A percentile compares a stretch with the other conserved stretches of the same genome.
These are phyloP conservation scores for Aspergillus chevalieri DNA, from an alignment of 2,329 filamentous ascomycete genomes.

Conservation along the genomic window DNA sequence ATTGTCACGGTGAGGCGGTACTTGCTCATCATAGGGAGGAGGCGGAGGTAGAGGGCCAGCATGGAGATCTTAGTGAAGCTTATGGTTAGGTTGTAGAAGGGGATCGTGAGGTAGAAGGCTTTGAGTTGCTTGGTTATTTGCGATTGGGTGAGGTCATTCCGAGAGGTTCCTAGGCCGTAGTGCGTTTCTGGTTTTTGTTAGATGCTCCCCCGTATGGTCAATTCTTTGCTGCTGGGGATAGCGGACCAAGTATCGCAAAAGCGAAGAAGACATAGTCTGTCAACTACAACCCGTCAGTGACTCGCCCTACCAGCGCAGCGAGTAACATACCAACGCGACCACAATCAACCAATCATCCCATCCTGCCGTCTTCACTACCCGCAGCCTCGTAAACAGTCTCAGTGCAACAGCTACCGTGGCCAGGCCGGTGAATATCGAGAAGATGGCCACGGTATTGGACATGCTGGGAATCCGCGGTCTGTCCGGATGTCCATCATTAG, in stretches of 20 bases:
- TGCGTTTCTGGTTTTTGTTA: slow-evolving; percentile 11
- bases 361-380: slow-evolving; percentile 17
- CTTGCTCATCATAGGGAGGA: slow-evolving; percentile 18
- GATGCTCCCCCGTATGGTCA: neutral
- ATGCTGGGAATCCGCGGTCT: too few species aligned
- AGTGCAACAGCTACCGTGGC: slow-evolving; percentile 15
- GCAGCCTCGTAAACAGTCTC: slow-evolving; percentile 19
- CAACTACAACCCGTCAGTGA: slow-evolving; percentile 3
- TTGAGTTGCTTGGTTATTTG: neutral
- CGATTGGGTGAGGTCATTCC: neutral
- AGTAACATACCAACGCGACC: slow-evolving; percentile 13
- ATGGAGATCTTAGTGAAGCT: slow-evolving; percentile 28
- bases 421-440: slow-evolving; percentile 14
- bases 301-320: neutral
- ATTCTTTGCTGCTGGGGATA: neutral
- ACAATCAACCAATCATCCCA: slow-evolving; percentile 23
- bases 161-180: slow-evolving; percentile 17
- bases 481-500: too few species aligned
- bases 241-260: slow-evolving; percentile 12
- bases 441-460: slow-evolving; percentile 12
- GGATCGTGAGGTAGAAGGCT: slow-evolving; percentile 26
- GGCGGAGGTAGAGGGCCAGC: slow-evolving; percentile 24
- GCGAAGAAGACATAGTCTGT: slow-evolving; percentile 4
- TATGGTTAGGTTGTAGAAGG: slow-evolving; percentile 29
- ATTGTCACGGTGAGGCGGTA: slow-evolving; percentile 11